Evolutionary conservation across 23 red algal genomes (phyloP).

Genomic region (Gracilaria gracilis): DNA sequence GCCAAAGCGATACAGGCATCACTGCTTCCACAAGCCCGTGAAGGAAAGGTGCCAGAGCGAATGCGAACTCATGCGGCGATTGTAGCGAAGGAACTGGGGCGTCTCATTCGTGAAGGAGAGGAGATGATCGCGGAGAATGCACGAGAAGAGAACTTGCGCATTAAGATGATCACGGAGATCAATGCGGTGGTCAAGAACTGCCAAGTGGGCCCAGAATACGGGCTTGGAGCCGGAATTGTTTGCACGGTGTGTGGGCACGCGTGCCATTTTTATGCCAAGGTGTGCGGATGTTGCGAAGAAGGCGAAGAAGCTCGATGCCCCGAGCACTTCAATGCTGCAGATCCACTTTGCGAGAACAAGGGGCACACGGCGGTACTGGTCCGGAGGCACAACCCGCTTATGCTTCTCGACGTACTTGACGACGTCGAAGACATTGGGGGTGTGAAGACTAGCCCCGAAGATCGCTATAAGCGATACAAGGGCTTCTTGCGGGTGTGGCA

Average conservation of each 20-base stretch:
- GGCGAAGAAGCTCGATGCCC: conserved; percentile 54
- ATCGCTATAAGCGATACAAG: conserved; percentile 17
- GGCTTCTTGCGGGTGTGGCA: conserved; percentile 53
- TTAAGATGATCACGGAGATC: conserved; percentile 35
- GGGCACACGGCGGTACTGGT: conserved; percentile 51
- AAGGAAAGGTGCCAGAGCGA: neutral
- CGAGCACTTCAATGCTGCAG: conserved; percentile 29
- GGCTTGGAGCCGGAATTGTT: conserved; percentile 37
- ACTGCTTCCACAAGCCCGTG: neutral
- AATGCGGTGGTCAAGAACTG: conserved; percentile 7
- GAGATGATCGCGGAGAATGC: conserved; percentile 23
- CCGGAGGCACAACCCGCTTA: conserved; percentile 46
- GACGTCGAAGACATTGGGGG: conserved; percentile 45
- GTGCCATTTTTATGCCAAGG: conserved; percentile 53
- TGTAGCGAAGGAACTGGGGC: conserved; percentile 39
- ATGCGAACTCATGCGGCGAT: conserved; percentile 14
- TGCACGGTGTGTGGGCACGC: conserved; percentile 50
- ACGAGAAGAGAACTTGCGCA: neutral
- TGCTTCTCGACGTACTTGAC: conserved; percentile 34
- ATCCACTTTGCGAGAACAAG: conserved; percentile 10
- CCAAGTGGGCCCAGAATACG: conserved; percentile 47
- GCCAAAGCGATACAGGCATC: conserved; percentile 1
- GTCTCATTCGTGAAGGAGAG: conserved; percentile 47
- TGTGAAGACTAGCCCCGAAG: neutral
- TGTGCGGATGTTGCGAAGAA: conserved; percentile 55